A percentile compares a stretch with the other conserved stretches of the same genome.
Conservation (phyloP, 768 basidiomycete genomes). For the Mycena sanguinolenta region DNA sequence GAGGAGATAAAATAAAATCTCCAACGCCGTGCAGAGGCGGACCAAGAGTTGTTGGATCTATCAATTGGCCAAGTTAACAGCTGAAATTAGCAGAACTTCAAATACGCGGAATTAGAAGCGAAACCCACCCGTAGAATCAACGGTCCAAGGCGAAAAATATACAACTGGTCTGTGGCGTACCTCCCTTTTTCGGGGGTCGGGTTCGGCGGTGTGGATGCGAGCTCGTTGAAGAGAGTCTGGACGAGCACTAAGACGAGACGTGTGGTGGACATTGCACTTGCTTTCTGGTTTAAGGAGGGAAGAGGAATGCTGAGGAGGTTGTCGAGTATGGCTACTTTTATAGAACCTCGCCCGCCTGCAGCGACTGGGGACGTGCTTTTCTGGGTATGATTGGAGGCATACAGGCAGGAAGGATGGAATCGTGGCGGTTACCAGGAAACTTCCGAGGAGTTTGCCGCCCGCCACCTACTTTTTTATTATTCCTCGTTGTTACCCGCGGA, state of each 20-base stretch:
- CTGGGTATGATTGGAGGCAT: too few relatives aligned
- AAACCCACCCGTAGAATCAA: slow-evolving; percentile 66
- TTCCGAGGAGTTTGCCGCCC: too few relatives aligned
- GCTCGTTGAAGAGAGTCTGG: slow-evolving; percentile 54
- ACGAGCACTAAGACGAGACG: not conserved
- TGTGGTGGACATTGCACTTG: too few relatives aligned
- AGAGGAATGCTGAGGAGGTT: too few relatives aligned
- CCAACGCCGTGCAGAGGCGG: slow-evolving; percentile 65
- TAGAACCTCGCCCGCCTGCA: too few relatives aligned
- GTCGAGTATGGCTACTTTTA: too few relatives aligned
- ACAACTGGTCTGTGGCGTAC: slow-evolving; percentile 66
- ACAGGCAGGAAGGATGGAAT: too few relatives aligned
- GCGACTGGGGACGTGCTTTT: too few relatives aligned
- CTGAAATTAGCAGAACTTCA: not conserved
- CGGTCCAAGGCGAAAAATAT: slow-evolving; percentile 64
- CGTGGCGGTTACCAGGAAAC: too few relatives aligned
- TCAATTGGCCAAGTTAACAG: not conserved
- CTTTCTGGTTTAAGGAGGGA: too few relatives aligned
- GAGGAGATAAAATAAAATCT: slow-evolving; percentile 61
- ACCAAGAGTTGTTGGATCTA: slow-evolving; percentile 65
- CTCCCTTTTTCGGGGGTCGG: slow-evolving; percentile 63
- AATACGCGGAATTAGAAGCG: not conserved
- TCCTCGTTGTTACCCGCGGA: too few relatives aligned
- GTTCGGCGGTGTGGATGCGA: slow-evolving; percentile 70
- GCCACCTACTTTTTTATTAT: too few relatives aligned